A percentile compares a stretch with the other conserved stretches of the same genome.
Conservation (phyloP, 1,139 yeast genomes). For the Sugiyamaella pinicola region DNA sequence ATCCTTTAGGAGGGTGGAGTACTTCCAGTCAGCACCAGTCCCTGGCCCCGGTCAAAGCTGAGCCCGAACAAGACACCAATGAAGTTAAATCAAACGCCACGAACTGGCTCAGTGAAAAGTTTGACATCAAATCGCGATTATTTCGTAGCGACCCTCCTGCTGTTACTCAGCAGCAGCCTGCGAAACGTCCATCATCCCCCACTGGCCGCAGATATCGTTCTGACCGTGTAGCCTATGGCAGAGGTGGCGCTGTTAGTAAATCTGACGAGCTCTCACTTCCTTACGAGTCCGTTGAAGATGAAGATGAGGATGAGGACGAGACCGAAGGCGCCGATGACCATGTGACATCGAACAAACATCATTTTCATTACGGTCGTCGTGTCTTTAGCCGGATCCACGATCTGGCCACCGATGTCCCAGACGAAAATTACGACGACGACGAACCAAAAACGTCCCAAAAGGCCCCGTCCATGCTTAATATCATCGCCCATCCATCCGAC, state of each 20-base stretch:
- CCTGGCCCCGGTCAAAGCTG: neutral
- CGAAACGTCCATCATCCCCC: neutral
- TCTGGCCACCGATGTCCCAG: conserved; percentile 5
- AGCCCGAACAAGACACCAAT: neutral
- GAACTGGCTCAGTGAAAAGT: neutral
- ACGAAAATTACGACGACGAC: neutral
- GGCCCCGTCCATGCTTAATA: neutral
- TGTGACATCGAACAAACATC: neutral
- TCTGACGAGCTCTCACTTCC: conserved; percentile 1
- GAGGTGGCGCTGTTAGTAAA: conserved; percentile 8
- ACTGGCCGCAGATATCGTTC: neutral
- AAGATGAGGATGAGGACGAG: neutral
- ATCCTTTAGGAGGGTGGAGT: conserved; percentile 7
- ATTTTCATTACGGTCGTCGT: conserved; percentile 5
- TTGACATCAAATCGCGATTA: neutral
- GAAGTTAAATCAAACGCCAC: neutral
- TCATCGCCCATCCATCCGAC: conserved; percentile 1
- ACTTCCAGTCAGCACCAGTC: neutral
- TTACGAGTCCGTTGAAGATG: neutral
- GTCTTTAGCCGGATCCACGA: neutral
- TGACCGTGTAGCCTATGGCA: neutral
- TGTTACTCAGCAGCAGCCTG: neutral
- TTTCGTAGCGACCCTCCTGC: neutral
- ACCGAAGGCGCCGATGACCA: neutral
- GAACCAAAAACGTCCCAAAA: neutral